Evolutionary conservation across 2,329 filamentous ascomycete genomes (phyloP).

Genomic region (Tetracladium maxilliforme): DNA sequence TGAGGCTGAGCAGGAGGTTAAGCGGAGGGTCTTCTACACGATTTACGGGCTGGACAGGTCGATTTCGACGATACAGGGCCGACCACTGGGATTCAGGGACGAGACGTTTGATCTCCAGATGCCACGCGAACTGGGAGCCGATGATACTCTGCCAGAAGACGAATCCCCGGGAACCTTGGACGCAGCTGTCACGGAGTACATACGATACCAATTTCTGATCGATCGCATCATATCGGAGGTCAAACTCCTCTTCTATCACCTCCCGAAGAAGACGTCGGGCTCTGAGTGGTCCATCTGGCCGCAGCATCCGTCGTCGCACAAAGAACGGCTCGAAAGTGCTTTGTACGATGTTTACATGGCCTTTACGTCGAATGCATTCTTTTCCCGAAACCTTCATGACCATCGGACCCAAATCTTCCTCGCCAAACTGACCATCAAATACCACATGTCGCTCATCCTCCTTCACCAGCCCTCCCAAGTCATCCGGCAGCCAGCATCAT

Average conservation of each 20-base stretch:
- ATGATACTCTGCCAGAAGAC: constrained; percentile 1
- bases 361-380: constrained; percentile 4
- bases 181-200: constrained; percentile 10
- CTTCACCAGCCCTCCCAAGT: constrained; percentile 20
- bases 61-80: constrained; percentile 20
- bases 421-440: constrained; percentile 15
- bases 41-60: constrained; percentile 21
- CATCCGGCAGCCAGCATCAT: constrained; percentile 12
- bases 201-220: constrained; percentile 13
- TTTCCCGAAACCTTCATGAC: constrained; percentile 2
- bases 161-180: constrained; percentile 4
- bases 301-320: neutral
- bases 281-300: no score
- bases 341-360: constrained; percentile 1
- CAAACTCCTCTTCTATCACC: constrained; percentile 6
- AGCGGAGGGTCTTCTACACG: constrained; percentile 14
- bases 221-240: constrained; percentile 6
- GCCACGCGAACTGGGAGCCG: constrained; percentile 6
- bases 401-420: constrained; percentile 7
- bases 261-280: neutral
- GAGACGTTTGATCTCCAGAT: constrained; percentile 19
- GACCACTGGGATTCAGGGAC: constrained; percentile 19
- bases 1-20: constrained; percentile 5
- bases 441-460: constrained; percentile 16
- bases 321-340: constrained; percentile 1